Evolutionary conservation across 768 basidiomycete genomes (phyloP).

Genomic region (Lactarius tabidus): DNA sequence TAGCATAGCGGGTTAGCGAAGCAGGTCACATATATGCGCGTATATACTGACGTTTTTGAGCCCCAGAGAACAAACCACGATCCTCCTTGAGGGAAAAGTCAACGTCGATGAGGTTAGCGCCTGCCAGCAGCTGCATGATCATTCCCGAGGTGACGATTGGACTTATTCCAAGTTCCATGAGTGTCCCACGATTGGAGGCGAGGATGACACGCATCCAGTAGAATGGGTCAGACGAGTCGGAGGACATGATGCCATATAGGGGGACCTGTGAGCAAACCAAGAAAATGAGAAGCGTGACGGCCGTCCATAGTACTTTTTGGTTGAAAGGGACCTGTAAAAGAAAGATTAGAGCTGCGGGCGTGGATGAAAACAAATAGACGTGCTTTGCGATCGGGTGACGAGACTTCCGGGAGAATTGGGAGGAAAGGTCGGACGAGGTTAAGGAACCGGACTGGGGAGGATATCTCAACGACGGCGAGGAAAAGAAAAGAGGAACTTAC

Average conservation of each 20-base stretch:
- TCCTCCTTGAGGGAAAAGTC: constrained; percentile 98
- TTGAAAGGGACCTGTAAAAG: constrained; percentile 84
- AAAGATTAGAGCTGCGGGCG: background rate
- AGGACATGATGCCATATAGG: constrained; percentile 98
- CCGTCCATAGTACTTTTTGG: constrained; percentile 98
- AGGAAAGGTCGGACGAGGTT: constrained; percentile 98
- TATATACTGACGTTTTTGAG: constrained; percentile 81
- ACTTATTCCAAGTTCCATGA: constrained; percentile 98
- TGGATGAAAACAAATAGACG: constrained; percentile 21
- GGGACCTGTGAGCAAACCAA: constrained; percentile 99
- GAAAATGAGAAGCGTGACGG: constrained; percentile 98
- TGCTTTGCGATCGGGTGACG: constrained; percentile 96
- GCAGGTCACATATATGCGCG: background rate
- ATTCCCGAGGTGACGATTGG: constrained; percentile 98
- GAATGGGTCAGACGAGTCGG: constrained; percentile 97
- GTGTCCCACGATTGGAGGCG: constrained; percentile 95
- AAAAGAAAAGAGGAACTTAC: constrained; percentile 41
- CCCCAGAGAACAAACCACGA: constrained; percentile 89
- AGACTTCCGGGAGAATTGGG: constrained; percentile 94
- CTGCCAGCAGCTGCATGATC: constrained; percentile 99
- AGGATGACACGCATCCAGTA: constrained; percentile 99
- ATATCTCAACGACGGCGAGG: background rate
- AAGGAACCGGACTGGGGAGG: constrained; percentile 78
- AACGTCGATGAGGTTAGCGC: constrained; percentile 95
- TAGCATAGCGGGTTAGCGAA: constrained; percentile 1